Percentiles rank a stretch among this genome's conserved stretches.
Conservation (phyloP, 371 early-diverging fungal genomes). For the Mucor plumbeus region DNA sequence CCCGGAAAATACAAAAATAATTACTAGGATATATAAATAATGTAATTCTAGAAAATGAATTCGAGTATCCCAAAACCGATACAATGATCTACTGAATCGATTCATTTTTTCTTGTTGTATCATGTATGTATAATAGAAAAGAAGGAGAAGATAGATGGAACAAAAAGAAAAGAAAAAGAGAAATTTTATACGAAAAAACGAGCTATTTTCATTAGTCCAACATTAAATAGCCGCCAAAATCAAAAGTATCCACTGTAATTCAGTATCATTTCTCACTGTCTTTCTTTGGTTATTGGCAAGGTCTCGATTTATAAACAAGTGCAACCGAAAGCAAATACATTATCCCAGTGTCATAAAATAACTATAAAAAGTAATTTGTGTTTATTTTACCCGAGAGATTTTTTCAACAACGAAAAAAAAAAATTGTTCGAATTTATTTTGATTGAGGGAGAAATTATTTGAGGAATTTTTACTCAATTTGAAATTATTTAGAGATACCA, state of each 20-base stretch:
- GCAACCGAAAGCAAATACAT: not conserved
- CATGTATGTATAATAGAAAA: not conserved
- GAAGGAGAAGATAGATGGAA: slow-evolving; percentile 7
- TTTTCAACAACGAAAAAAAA: not conserved
- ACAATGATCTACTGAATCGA: slow-evolving; percentile 9
- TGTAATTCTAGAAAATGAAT: slow-evolving; percentile 46
- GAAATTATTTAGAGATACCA: not conserved
- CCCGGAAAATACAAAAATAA: slow-evolving; percentile 38
- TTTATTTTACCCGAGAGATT: not conserved
- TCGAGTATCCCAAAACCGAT: slow-evolving; percentile 30
- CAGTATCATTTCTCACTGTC: not conserved
- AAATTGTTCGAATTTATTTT: not conserved
- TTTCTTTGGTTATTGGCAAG: not conserved
- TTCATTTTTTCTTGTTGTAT: slow-evolving; percentile 18
- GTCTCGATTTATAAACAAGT: not conserved
- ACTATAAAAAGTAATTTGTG: slow-evolving; percentile 1
- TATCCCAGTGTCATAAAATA: not conserved
- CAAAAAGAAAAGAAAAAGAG: not conserved
- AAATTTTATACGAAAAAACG: slow-evolving; percentile 9
- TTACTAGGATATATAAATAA: slow-evolving; percentile 30
- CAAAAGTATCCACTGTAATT: not conserved
- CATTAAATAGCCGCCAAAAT: not conserved
- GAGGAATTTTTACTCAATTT: not conserved
- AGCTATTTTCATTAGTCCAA: not conserved
- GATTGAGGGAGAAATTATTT: not conserved